A percentile compares a stretch with the other conserved stretches of the same genome.
Conservation (phyloP, 2,329 filamentous ascomycete species). For the Microcyclospora pomicola region DNA sequence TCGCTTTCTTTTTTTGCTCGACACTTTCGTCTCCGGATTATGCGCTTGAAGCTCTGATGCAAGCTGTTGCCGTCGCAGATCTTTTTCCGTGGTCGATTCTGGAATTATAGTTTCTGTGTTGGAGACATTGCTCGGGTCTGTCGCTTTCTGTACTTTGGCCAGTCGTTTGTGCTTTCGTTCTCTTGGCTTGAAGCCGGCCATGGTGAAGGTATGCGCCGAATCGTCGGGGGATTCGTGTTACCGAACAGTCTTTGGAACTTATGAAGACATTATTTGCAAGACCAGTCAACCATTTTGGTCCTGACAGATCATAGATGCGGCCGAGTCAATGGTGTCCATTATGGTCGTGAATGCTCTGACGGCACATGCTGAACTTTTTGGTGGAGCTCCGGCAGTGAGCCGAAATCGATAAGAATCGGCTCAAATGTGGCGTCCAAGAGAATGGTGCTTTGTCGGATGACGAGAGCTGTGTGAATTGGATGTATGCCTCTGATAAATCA, state of each 20-base stretch:
- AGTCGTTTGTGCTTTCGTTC: conserved; percentile 50
- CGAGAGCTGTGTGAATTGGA: too few species aligned
- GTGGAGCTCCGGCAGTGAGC: neutral
- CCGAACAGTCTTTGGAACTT: too few species aligned
- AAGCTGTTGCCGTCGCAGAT: conserved; percentile 38
- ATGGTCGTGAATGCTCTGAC: neutral
- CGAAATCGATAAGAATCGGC: neutral
- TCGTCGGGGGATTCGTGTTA: too few species aligned
- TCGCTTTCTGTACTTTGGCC: conserved; percentile 39
- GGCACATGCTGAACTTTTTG: conserved; percentile 1
- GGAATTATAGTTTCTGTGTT: conserved; percentile 39
- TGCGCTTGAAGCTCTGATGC: conserved; percentile 41
- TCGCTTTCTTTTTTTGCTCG: conserved; percentile 52
- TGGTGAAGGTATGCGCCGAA: conserved; percentile 4
- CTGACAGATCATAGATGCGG: neutral
- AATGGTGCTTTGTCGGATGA: neutral
- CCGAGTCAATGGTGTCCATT: conserved; percentile 1
- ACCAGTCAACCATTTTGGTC: too few species aligned
- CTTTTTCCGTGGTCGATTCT: conserved; percentile 38
- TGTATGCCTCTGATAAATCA: too few species aligned
- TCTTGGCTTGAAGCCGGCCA: conserved; percentile 38
- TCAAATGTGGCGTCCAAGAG: neutral
- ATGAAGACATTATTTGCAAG: too few species aligned
- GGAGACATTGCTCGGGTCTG: conserved; percentile 11
- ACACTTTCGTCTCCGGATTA: conserved; percentile 41